A percentile compares a stretch with the other conserved stretches of the same genome.
Evolutionary conservation across 495 filamentous ascomycete genomes (phyloP).

Genomic region (Neurospora tetraspora): DNA sequence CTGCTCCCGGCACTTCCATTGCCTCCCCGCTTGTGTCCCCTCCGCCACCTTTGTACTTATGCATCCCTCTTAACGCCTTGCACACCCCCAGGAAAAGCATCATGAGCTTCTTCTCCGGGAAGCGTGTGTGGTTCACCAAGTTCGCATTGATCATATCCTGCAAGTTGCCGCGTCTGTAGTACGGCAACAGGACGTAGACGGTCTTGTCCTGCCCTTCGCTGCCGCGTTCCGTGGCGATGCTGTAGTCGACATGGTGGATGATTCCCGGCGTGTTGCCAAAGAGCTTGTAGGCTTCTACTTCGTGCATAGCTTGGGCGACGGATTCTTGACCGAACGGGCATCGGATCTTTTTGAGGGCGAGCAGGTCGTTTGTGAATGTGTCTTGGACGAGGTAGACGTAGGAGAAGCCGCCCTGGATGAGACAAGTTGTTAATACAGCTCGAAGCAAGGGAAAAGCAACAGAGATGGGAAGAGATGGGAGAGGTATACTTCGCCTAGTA

Average conservation of each 20-base stretch:
- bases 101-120: slow-evolving; percentile 84
- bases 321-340: slow-evolving; percentile 95
- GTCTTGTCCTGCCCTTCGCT: slow-evolving; percentile 67
- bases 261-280: slow-evolving; percentile 76
- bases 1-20: slow-evolving; percentile 34
- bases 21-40: slow-evolving; percentile 27
- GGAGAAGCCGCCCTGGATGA: slow-evolving; percentile 78
- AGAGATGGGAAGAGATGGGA: neutral
- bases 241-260: slow-evolving; percentile 85
- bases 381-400: slow-evolving; percentile 98
- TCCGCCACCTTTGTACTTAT: slow-evolving; percentile 60
- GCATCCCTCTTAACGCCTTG: slow-evolving; percentile 77
- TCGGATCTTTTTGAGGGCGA: slow-evolving; percentile 95
- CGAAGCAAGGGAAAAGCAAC: neutral
- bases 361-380: slow-evolving; percentile 65
- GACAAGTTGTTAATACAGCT: neutral
- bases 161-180: slow-evolving; percentile 87
- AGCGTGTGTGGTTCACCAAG: slow-evolving; percentile 88
- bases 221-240: slow-evolving; percentile 41
- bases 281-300: slow-evolving; percentile 91
- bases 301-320: slow-evolving; percentile 84
- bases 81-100: slow-evolving; percentile 86
- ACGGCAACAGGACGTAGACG: slow-evolving; percentile 91
- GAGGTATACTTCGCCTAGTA: slow-evolving; percentile 70
- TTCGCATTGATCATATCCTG: slow-evolving; percentile 99